A percentile compares a stretch with the other conserved stretches of the same genome.
These are phyloP conservation scores for Dillenia turbinata DNA, from an alignment of 164 flowering plant genomes.

Conservation along the genomic window DNA sequence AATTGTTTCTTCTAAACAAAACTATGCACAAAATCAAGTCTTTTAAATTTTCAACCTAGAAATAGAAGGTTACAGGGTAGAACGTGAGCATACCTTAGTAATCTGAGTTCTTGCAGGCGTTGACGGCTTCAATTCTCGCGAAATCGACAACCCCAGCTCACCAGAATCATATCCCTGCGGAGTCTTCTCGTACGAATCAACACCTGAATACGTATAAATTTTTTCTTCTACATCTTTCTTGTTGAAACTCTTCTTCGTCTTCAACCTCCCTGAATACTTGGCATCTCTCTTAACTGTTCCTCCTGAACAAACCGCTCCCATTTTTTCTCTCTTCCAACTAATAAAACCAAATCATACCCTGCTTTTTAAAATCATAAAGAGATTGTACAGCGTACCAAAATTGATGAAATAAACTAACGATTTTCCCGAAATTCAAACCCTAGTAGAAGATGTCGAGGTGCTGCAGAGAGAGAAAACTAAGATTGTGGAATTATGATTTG, in stretches of 20 bases:
- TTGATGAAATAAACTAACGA: too few species aligned
- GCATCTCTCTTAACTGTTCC: conserved; percentile 19
- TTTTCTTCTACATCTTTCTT: conserved; percentile 11
- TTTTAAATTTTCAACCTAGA: too few species aligned
- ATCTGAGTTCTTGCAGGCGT: conserved; percentile 28
- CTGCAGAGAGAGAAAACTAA: too few species aligned
- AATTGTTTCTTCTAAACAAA: too few species aligned
- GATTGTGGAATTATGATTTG: too few species aligned
- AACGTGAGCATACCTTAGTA: conserved; percentile 26
- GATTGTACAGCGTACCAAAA: too few species aligned
- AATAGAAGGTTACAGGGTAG: too few species aligned
- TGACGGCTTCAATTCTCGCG: conserved; percentile 49
- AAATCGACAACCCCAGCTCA: conserved; percentile 25
- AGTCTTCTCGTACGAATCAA: conserved; percentile 1
- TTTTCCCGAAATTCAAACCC: too few species aligned
- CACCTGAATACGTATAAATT: conserved; percentile 5
- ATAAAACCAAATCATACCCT: too few species aligned
- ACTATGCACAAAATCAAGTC: too few species aligned
- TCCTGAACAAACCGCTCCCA: conserved; percentile 62
- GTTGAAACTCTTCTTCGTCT: conserved; percentile 18
- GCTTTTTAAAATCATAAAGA: too few species aligned
- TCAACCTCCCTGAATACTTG: conserved; percentile 33
- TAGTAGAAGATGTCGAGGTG: too few species aligned
- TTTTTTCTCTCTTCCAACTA: conserved; percentile 3
- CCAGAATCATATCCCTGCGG: conserved; percentile 23